These are phyloP conservation scores for Coemansia umbellata DNA, from an alignment of 192 early-diverging fungal genomes.

Conservation along the genomic window DNA sequence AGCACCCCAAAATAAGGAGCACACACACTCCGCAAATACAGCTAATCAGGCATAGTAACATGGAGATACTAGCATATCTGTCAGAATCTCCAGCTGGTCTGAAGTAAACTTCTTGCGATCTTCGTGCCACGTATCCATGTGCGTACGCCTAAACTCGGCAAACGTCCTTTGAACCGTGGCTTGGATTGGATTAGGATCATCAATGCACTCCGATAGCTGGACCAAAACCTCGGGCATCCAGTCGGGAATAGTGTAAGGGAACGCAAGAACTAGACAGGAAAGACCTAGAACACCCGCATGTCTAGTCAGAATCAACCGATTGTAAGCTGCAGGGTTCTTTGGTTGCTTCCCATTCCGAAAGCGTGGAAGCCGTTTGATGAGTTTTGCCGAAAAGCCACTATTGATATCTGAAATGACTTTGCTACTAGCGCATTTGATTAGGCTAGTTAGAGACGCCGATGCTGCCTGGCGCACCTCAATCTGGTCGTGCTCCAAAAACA, in stretches of 20 bases:
- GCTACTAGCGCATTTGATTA: conserved; percentile 43
- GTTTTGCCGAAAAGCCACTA: conserved; percentile 32
- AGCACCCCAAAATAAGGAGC: too few relatives aligned
- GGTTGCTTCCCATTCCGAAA: conserved; percentile 20
- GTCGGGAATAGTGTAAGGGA: conserved; percentile 89
- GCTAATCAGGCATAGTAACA: conserved; percentile 73
- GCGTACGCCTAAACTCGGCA: conserved; percentile 91
- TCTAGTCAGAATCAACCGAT: conserved; percentile 54
- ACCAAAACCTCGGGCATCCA: conserved; percentile 90
- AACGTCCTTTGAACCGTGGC: conserved; percentile 82
- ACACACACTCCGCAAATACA: neutral
- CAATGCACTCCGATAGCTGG: conserved; percentile 67
- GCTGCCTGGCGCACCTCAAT: conserved; percentile 67
- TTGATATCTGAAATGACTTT: conserved; percentile 37
- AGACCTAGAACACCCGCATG: conserved; percentile 91
- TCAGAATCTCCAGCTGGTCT: conserved; percentile 73
- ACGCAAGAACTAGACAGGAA: conserved; percentile 81
- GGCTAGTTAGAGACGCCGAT: conserved; percentile 29
- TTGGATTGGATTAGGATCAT: conserved; percentile 81
- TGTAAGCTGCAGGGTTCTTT: conserved; percentile 23
- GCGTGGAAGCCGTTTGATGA: conserved; percentile 26
- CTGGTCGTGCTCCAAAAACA: conserved; percentile 77
- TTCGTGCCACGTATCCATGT: conserved; percentile 93
- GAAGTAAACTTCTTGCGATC: conserved; percentile 73
- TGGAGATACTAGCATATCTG: conserved; percentile 86